Base-by-base conservation (phyloP, 306 rosid genomes). In the Calophaca sinica region DNA sequence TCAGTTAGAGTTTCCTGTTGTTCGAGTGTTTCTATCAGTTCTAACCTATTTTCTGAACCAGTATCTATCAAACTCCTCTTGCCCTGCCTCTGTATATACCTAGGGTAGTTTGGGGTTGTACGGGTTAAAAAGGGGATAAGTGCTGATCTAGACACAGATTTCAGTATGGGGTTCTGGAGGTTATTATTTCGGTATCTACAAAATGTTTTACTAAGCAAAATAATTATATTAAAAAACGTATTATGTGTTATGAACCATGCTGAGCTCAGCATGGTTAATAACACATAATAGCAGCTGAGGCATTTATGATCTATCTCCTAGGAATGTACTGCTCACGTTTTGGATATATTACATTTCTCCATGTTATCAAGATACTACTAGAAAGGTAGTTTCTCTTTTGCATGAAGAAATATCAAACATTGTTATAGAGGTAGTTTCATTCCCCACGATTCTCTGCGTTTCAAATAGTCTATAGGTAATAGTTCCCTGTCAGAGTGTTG, bases 101-200 rank as follows among this genome's bases (percentile, higher is more conserved):
- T 74, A 41, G 68, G 53, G 48, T 26, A 51, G 50, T 62, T 78
- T 48, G 69, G 52, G 57, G 63, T 29, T 39, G 69, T 31, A n/a
- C 14, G 11, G 39, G 36, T 71, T 70, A 29, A 63, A 42, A 38
- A 9, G 51, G 51, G 35, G 55, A 50, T 36, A 12, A 33, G 38
- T 54, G 66, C 45, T 62, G 62, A 70, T 53, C 2, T 8, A 45
- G 60, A 62, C 8, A 26, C 41, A 58, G 4, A 42, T 31, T 13
- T 62, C 26, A 28, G 48, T 4, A 42, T 9, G 80, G 13, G 13
- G 11, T 41, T 49, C n/a, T 10, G 42, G 20, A 45, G 70, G 36
- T 46, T 55, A 45, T 52, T 12, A 35, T 51, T 61, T 68, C 12
- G 35, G 42, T 67, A 11, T 5, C 8, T 48, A 63, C 55, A 42